Evolutionary conservation across 1,284 basidiomycete species (phyloP).

Genomic region (Melampsora abietis-canadensis): DNA sequence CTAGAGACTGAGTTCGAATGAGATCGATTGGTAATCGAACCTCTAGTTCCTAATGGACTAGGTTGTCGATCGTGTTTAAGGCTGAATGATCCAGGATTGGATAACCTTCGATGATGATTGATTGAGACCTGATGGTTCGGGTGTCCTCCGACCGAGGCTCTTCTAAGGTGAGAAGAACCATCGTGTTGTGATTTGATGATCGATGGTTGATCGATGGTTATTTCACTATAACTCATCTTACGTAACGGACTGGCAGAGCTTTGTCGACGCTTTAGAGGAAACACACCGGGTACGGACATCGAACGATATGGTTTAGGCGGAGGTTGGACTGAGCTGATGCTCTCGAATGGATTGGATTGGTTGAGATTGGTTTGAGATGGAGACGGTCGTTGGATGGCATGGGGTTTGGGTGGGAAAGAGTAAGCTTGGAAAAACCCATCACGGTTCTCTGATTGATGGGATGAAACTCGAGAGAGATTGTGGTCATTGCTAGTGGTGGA

Average conservation of each 20-base stretch:
- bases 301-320: background rate
- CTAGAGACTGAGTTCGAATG: background rate
- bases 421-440: background rate
- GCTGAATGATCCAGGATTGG: background rate
- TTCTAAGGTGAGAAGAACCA: background rate
- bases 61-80: background rate
- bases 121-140: background rate
- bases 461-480: background rate
- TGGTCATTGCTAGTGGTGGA: background rate
- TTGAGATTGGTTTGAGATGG: background rate
- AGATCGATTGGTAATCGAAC: background rate
- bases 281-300: slow-evolving; percentile 1
- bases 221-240: slow-evolving; percentile 9
- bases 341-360: background rate
- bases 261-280: slow-evolving; percentile 5
- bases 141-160: background rate
- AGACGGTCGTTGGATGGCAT: background rate
- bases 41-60: background rate
- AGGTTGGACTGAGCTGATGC: background rate
- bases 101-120: background rate
- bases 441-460: no score
- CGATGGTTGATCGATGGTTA: background rate
- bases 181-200: background rate
- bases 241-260: background rate
- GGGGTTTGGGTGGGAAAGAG: background rate